Evolutionary conservation across 2,329 filamentous ascomycete species (phyloP).

Genomic region (Sarocladium kiliense): DNA sequence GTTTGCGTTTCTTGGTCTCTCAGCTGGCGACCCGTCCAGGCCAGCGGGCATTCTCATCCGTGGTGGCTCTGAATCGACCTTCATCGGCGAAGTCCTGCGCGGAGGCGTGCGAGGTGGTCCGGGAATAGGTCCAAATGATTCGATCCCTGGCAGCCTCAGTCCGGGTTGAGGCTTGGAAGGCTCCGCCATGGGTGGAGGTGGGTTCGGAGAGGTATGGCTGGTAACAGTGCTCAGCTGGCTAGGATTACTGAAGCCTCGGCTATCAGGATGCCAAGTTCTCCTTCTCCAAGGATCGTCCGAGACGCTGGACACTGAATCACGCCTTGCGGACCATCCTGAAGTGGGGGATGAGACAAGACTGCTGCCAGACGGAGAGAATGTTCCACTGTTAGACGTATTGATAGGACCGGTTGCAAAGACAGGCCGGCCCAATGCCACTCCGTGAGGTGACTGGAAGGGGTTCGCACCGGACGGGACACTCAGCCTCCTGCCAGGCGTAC

Average conservation of each 20-base stretch:
- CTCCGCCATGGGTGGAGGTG: constrained; percentile 42
- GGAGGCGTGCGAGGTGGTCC: constrained; percentile 48
- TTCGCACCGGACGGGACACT: constrained; percentile 75
- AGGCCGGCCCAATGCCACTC: constrained; percentile 49
- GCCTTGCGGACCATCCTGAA: constrained; percentile 52
- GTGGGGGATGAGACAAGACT: constrained; percentile 62
- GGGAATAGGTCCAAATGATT: constrained; percentile 79
- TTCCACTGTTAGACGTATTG: constrained; percentile 48
- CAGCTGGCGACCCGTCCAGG: constrained; percentile 22
- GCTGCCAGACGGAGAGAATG: constrained; percentile 53
- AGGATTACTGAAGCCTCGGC: constrained; percentile 57
- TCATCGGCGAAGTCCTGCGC: constrained; percentile 70
- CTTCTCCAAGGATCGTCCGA: constrained; percentile 75
- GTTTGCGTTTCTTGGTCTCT: constrained; percentile 35
- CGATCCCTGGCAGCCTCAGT: constrained; percentile 79
- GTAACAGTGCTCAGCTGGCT: constrained; percentile 74
- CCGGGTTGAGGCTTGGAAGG: constrained; percentile 48
- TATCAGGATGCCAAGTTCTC: constrained; percentile 87
- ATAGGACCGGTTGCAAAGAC: constrained; percentile 47
- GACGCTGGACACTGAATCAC: constrained; percentile 58
- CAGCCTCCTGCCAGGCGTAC: constrained; percentile 67
- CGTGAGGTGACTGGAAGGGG: constrained; percentile 66
- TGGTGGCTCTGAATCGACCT: constrained; percentile 53
- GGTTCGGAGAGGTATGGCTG: constrained; percentile 57
- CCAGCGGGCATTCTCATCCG: constrained; percentile 25